phyloP scores from a whole-genome alignment of 2,329 filamentous ascomycete species.

The Colletotrichum scovillei region DNA sequence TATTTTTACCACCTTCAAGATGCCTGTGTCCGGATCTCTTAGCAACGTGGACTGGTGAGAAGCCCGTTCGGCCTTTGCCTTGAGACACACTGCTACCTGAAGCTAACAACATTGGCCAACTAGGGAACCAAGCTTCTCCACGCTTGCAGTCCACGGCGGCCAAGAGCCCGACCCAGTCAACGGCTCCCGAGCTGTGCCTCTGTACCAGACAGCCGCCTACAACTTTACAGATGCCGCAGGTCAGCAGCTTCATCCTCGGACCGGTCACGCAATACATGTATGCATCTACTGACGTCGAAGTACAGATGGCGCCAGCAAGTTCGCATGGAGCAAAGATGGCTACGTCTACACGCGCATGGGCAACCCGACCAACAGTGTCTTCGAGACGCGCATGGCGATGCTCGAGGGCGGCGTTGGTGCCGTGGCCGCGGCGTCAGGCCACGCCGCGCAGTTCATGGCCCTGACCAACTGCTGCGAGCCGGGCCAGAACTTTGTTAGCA shows the following conservation, averaged over 20 bases:
- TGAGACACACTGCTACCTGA: conserved; percentile 7
- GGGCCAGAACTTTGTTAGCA: conserved; percentile 95
- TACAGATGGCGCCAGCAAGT: conserved; percentile 48
- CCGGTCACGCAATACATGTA: conserved; percentile 1
- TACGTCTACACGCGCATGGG: conserved; percentile 95
- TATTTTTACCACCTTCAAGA: conserved; percentile 33
- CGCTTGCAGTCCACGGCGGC: conserved; percentile 47
- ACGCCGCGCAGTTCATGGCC: conserved; percentile 92
- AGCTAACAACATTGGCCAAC: background rate
- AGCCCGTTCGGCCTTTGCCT: conserved; percentile 30
- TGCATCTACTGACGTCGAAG: conserved; percentile 28
- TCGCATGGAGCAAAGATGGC: conserved; percentile 66
- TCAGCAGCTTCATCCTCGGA: background rate
- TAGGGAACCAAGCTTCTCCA: conserved; percentile 37
- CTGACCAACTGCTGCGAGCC: conserved; percentile 83
- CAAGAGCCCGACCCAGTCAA: conserved; percentile 84
- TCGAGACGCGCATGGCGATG: conserved; percentile 94
- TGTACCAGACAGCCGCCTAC: conserved; percentile 83
- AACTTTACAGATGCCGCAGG: conserved; percentile 37
- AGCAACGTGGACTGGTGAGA: conserved; percentile 46
- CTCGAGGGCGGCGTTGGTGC: conserved; percentile 92
- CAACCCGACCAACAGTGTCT: conserved; percentile 93
- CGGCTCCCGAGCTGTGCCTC: conserved; percentile 90
- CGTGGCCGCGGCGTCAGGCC: conserved; percentile 85
- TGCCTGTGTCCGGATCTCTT: conserved; percentile 46